Evolutionary conservation across 2,329 filamentous ascomycete species (phyloP), one percentile per base, ranked within the genome.

Genomic region (Emmonsiellopsis sp.): DNA sequence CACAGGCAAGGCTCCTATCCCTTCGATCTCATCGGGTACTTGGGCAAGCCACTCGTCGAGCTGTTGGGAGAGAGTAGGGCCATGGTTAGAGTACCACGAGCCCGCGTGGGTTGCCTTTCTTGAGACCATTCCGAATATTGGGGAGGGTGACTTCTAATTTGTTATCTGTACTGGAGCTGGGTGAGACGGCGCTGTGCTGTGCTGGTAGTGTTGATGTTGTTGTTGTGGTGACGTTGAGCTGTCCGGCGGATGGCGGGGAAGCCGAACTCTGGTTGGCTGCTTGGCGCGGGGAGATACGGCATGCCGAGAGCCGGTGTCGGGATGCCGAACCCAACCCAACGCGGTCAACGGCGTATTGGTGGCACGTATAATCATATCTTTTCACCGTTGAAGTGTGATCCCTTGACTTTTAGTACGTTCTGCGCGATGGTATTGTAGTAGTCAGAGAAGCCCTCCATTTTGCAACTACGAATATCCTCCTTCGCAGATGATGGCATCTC

Each of bases 21-120:
- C 83, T 34, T 85, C 76, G 41, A 93, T 73, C 1, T 79, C 77
- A 48, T 76, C 69, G 2, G 88, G 86, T 7, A 95, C 91, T 38
- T 79, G 73, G 38, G 73, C 74, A n/a, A 97, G 78, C 79, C 83
- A 95, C 49, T 72, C 70, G 54, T 93, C 82, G 5, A 98, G 84
- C 72, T 95, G 79, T 6, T 66, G 63, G 2, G 79, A 79, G 50
- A 97, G 80, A n/a, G 71, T 69, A 1, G 68, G 66, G 5, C 78
- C 72, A 55, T 83, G 77, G 48, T 78, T 78, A 6, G 83, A 78
- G 68, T 98, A 98, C 93, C 93, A 98, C 15, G 83, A 86, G 40
- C 88, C 87, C 20, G 92, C 90, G 68, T 97, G 93, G 53, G 78
- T 82, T 16, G 89, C 85, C 59, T 75, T 68, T 64, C 85, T 66